Base-by-base conservation (phyloP, 202 grass and related monocot species). In the Brachypodium distachyon region DNA sequence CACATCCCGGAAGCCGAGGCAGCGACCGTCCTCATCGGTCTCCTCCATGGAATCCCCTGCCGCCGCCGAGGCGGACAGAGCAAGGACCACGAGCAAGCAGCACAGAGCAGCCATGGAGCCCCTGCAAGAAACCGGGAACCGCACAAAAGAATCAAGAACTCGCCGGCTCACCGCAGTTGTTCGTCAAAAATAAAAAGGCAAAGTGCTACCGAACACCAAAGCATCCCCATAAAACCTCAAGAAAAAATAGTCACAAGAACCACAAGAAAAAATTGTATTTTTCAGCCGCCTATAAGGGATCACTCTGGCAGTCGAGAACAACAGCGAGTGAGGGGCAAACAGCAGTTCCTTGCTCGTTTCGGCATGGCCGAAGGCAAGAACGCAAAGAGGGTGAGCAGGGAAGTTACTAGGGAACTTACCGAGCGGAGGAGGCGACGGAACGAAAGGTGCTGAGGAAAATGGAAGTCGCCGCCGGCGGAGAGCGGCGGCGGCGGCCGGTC, bases 1-100 rank as follows among this genome's bases (percentile, higher is more conserved):
- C 49, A 26, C 70, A 63, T 88, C 94, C 72, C 79, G 50, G 86
- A 96, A 87, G 49, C 76, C 76, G 28, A 86, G 77, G 74, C 87
- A 96, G 33, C 56, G 11, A 50, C 58, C 57, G 48, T 76, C 76
- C 55, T 49, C 81, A 11, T 72, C 81, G 7, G 5, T 36, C 39
- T 70, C 76, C 37, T 43, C 81, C 41, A 12, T 71, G 63, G 39
- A 50, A 65, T 51, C 86, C 81, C 6, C 58, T 40, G 23, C 26
- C 36, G 63, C 43, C 36, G 57, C 37, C 54, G 64, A 77, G 61
- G 66, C 46, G 64, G 55, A 77, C 57, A 85, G 51, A 12, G 26
- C 72, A 42, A 81, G 41, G n/a, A 21, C 72, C 64, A 77, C 50
- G 47, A 41, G 29, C 19, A 83, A 62, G 57, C 64, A 72, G 77